Conservation (phyloP, 257 asterid species). For the Lycium ferocissimum region DNA sequence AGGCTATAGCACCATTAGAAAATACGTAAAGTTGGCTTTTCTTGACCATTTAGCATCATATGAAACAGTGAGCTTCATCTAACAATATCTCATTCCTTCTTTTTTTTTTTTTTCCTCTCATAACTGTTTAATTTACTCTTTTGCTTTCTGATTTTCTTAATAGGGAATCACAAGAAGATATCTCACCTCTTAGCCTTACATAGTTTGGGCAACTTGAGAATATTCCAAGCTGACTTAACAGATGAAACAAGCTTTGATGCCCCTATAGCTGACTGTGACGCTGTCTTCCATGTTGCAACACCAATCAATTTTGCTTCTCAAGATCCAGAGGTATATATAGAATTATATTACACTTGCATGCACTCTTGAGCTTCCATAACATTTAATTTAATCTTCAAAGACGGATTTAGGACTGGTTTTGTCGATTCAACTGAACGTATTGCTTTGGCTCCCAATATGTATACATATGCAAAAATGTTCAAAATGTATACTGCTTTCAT, state of each 20-base stretch:
- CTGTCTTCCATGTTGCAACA: constrained; percentile 41
- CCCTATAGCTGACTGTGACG: constrained; percentile 36
- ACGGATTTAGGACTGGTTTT: not conserved
- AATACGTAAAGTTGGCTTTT: too few species aligned
- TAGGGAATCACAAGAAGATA: constrained; percentile 29
- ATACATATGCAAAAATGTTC: too few species aligned
- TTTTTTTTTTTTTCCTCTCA: not conserved
- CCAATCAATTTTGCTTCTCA: constrained; percentile 41
- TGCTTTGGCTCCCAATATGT: too few species aligned
- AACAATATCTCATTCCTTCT: not conserved
- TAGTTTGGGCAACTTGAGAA: constrained; percentile 30
- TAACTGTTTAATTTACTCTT: not conserved
- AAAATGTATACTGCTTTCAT: too few species aligned
- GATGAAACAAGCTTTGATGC: constrained; percentile 39
- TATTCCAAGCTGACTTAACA: constrained; percentile 36
- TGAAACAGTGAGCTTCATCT: too few species aligned
- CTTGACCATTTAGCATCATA: too few species aligned
- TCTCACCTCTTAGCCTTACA: constrained; percentile 35
- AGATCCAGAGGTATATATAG: constrained; percentile 37
- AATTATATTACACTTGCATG: not conserved
- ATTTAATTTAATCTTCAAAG: not conserved
- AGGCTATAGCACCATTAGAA: too few species aligned
- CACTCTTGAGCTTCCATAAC: not conserved
- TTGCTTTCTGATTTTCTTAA: not conserved
- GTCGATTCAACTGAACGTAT: not conserved